Conservation (phyloP, 306 rosid genomes). For the Castanopsis chinensis region DNA sequence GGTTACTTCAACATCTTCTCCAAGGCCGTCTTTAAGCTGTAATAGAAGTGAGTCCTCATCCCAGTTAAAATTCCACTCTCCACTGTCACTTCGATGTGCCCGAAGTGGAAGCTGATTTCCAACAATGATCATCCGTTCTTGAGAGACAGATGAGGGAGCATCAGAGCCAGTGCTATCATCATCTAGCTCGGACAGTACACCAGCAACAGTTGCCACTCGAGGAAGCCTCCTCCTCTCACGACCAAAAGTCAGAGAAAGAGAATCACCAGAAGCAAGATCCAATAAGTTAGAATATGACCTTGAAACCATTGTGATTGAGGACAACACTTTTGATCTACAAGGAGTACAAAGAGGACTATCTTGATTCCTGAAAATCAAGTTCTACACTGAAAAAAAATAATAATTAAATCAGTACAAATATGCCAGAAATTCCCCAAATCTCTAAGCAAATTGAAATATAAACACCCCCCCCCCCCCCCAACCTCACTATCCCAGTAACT, state of each 20-base stretch:
- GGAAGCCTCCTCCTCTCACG: slow-evolving; percentile 83
- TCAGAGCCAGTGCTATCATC: slow-evolving; percentile 83
- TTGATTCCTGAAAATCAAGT: slow-evolving; percentile 27
- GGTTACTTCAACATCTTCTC: slow-evolving; percentile 76
- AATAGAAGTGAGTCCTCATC: slow-evolving; percentile 89
- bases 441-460: slow-evolving; percentile 13
- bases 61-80: slow-evolving; percentile 69
- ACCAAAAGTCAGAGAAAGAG: slow-evolving; percentile 56
- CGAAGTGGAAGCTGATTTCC: slow-evolving; percentile 84
- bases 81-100: slow-evolving; percentile 45
- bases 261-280: slow-evolving; percentile 75
- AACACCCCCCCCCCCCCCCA: no score
- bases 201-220: slow-evolving; percentile 78
- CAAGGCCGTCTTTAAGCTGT: slow-evolving; percentile 89
- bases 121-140: slow-evolving; percentile 78
- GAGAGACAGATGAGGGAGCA: slow-evolving; percentile 73
- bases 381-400: slow-evolving; percentile 10
- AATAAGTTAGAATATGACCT: slow-evolving; percentile 86
- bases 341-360: slow-evolving; percentile 22
- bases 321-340: neutral
- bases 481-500: neutral
- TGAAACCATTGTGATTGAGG: slow-evolving; percentile 54
- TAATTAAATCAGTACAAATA: neutral
- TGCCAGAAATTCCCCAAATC: slow-evolving; percentile 23
- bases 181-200: slow-evolving; percentile 78